phyloP scores from a whole-genome alignment of 768 basidiomycete species.

The Pilatotrama ljubarskyi region DNA sequence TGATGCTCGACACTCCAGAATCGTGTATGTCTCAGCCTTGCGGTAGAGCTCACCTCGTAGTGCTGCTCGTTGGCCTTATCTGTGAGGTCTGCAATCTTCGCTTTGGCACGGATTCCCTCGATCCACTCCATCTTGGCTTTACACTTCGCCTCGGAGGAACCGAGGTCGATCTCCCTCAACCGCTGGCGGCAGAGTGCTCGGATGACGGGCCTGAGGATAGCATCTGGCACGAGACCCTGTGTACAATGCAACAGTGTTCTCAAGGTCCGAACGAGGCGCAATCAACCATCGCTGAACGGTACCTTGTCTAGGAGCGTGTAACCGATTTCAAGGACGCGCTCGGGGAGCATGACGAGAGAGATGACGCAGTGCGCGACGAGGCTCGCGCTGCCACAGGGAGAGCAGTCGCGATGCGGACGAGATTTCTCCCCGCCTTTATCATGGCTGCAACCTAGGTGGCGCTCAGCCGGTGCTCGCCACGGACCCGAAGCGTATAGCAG shows the following conservation, averaged over 20 bases:
- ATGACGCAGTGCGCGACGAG: not conserved
- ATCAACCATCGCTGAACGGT: not conserved
- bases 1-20: no score
- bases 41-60: conserved; percentile 52
- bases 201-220: conserved; percentile 48
- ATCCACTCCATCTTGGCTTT: conserved; percentile 69
- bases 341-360: conserved; percentile 19
- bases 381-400: not conserved
- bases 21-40: not conserved
- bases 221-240: conserved; percentile 61
- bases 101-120: conserved; percentile 49
- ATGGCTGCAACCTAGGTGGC: no score
- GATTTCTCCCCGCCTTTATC: conserved; percentile 1
- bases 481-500: no score
- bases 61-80: conserved; percentile 76
- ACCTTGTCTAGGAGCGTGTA: conserved; percentile 39
- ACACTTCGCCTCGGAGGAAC: conserved; percentile 62
- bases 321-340: conserved; percentile 37
- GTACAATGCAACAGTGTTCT: not conserved
- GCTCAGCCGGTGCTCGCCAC: no score
- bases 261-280: not conserved
- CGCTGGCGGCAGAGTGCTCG: conserved; percentile 51
- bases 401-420: not conserved
- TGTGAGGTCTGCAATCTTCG: conserved; percentile 58
- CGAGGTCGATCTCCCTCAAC: conserved; percentile 60